Conservation (phyloP, 2,329 filamentous ascomycete species). For the Calonectria naviculata region DNA sequence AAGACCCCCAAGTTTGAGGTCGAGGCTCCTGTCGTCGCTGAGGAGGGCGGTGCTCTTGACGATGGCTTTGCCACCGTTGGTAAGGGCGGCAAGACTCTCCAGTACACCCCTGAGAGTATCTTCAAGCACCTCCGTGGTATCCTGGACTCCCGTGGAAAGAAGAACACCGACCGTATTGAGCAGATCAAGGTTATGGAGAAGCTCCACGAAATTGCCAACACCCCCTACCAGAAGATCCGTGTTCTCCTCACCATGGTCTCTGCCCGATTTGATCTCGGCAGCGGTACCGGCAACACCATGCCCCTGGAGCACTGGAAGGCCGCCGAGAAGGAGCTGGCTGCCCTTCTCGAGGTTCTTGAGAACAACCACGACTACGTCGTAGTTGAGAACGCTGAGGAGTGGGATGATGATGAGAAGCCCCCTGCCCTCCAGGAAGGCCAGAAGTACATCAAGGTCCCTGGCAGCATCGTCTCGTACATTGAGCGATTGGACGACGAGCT, state of each 20-base stretch:
- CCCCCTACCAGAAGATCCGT: conserved; percentile 93
- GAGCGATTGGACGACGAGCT: conserved; percentile 98
- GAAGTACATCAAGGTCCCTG: conserved; percentile 89
- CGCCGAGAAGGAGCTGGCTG: conserved; percentile 86
- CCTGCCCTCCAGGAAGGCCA: conserved; percentile 79
- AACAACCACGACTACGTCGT: conserved; percentile 84
- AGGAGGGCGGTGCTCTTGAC: conserved; percentile 73
- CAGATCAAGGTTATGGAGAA: conserved; percentile 99
- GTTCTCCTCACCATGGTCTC: conserved; percentile 93
- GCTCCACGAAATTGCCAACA: conserved; percentile 87
- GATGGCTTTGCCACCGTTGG: conserved; percentile 92
- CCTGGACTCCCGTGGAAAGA: conserved; percentile 96
- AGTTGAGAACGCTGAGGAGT: conserved; percentile 93
- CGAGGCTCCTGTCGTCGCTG: conserved; percentile 55
- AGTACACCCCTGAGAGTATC: conserved; percentile 97
- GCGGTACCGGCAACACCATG: conserved; percentile 84
- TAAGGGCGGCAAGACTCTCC: conserved; percentile 86
- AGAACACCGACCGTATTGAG: conserved; percentile 95
- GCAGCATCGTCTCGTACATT: conserved; percentile 92
- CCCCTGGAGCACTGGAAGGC: conserved; percentile 96
- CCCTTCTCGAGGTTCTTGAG: conserved; percentile 83
- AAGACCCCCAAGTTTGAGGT: conserved; percentile 51
- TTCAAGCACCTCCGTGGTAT: conserved; percentile 96
- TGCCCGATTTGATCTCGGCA: conserved; percentile 92
- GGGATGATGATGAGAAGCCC: conserved; percentile 98